phyloP scores from a whole-genome alignment of 2,329 filamentous ascomycete genomes.

The Verticillium dahliae region DNA sequence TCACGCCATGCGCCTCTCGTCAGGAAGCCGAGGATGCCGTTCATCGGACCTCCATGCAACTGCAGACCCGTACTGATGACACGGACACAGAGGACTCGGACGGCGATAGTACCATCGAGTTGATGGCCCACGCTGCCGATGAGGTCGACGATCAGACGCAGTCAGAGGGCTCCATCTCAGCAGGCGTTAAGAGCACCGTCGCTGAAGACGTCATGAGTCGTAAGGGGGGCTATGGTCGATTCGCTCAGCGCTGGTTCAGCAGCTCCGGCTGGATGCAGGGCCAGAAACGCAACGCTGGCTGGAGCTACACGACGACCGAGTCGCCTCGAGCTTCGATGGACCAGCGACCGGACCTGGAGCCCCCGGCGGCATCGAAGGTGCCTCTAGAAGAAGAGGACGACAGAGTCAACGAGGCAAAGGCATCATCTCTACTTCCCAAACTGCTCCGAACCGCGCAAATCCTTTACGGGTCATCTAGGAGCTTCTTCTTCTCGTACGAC shows the following conservation, averaged over 20 bases:
- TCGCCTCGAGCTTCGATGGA: constrained; percentile 6
- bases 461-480: constrained; percentile 72
- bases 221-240: constrained; percentile 79
- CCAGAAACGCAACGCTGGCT: constrained; percentile 61
- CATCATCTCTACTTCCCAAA: constrained; percentile 65
- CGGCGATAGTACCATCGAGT: constrained; percentile 38
- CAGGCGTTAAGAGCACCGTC: constrained; percentile 52
- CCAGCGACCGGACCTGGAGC: constrained; percentile 7
- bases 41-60: constrained; percentile 43
- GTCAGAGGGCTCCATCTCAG: constrained; percentile 17
- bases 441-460: constrained; percentile 77
- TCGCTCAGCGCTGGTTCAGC: constrained; percentile 89
- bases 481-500: constrained; percentile 95
- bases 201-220: constrained; percentile 83
- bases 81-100: constrained; percentile 34
- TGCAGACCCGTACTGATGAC: constrained; percentile 32
- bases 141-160: constrained; percentile 36
- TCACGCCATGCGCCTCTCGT: constrained; percentile 81
- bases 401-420: constrained; percentile 5
- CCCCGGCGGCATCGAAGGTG: constrained; percentile 15
- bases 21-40: constrained; percentile 69
- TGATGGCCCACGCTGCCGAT: constrained; percentile 24
- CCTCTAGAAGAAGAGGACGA: constrained; percentile 33
- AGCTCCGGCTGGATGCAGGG: constrained; percentile 73
- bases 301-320: constrained; percentile 39